Evolutionary conservation across 352 stramenopile genomes (phyloP), one percentile per base, ranked within the genome.

Genomic region (Pythium utonaiense): DNA sequence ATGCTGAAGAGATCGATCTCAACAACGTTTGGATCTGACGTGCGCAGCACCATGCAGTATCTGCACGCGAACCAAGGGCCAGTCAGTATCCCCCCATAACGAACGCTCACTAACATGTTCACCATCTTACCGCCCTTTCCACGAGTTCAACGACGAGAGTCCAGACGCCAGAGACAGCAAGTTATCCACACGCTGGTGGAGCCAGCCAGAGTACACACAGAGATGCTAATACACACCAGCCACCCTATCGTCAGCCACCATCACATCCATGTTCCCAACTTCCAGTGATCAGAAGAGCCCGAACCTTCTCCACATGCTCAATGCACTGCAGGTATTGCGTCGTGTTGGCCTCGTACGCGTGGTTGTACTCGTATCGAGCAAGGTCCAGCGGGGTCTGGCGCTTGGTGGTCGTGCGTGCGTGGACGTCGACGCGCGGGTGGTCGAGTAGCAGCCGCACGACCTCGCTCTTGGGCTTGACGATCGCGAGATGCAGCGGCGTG

Each of bases 1-100:
- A 93, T 91, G 16, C 71, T 68, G 54, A 93, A 95, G 16, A 95
- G 52, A 55, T 93, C 77, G 21, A 95, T 88, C 70, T 95, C 86
- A 10, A 92, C 71, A 5, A 90, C 70, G 42, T 79, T 72, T 9
- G 38, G 47, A 21, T 83, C 68, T 3, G 67, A 62, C 22, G 83
- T 91, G 22, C 72, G 71, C 21, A 95, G 69, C 13, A 93, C 77
- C 60, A 93, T 76, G 31, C 77, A 87, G 64, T 93, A 93, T 41
- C 86, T 93, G 50, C n/a, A 56, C n/a, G 10, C 25, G 28, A 10
- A 33, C 28, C 57, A 21, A 47, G 17, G 48, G 19, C 16, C 1
- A 44, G 22, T 55, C 7, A 56, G 25, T 24, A 38, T 45, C 41
- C 13, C 22, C 33, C n/a, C 14, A 54, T 33, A 7, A 56, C 34